These are phyloP conservation scores for Furcasterigmium sp. DNA, from an alignment of 2,329 filamentous ascomycete species.

Conservation along the genomic window DNA sequence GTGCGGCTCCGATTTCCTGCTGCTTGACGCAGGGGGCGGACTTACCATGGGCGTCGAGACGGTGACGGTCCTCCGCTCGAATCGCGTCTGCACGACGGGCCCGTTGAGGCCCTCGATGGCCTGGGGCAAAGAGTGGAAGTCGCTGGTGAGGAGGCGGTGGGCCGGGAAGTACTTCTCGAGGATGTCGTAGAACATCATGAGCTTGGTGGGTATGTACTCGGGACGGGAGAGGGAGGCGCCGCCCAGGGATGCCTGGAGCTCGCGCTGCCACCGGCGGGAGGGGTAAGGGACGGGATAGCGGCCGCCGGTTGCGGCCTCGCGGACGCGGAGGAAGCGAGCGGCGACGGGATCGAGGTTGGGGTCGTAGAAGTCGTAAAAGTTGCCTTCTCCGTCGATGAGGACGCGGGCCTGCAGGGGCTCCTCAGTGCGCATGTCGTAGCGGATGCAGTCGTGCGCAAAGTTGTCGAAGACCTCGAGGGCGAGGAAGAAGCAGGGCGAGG, in stretches of 20 bases:
- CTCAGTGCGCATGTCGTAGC: slow-evolving; percentile 80
- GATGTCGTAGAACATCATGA: slow-evolving; percentile 97
- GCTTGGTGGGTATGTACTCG: slow-evolving; percentile 88
- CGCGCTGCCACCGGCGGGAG: slow-evolving; percentile 49
- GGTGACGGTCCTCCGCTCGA: slow-evolving; percentile 78
- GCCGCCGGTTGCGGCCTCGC: slow-evolving; percentile 67
- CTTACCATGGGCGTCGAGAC: slow-evolving; percentile 85
- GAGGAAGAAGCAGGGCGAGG: slow-evolving; percentile 92
- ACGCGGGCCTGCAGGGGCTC: slow-evolving; percentile 84
- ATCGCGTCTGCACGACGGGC: slow-evolving; percentile 94
- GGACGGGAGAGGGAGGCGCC: slow-evolving; percentile 69
- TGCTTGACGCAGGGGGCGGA: slow-evolving; percentile 11
- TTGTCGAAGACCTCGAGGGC: slow-evolving; percentile 99
- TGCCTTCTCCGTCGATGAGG: slow-evolving; percentile 75
- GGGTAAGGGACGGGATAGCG: slow-evolving; percentile 59
- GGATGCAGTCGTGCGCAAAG: slow-evolving; percentile 90
- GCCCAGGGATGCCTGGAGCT: slow-evolving; percentile 59
- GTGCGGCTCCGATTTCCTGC: too few species aligned
- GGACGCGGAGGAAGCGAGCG: slow-evolving; percentile 75
- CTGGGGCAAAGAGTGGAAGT: slow-evolving; percentile 84
- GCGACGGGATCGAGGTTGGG: slow-evolving; percentile 76
- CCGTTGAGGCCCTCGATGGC: slow-evolving; percentile 80
- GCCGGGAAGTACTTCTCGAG: slow-evolving; percentile 83
- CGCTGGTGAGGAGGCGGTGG: slow-evolving; percentile 82
- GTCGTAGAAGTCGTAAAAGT: slow-evolving; percentile 93